Percentiles rank a stretch among this genome's conserved stretches.
Conservation (phyloP, 1,284 basidiomycete species). For the Austroboletus niveus region DNA sequence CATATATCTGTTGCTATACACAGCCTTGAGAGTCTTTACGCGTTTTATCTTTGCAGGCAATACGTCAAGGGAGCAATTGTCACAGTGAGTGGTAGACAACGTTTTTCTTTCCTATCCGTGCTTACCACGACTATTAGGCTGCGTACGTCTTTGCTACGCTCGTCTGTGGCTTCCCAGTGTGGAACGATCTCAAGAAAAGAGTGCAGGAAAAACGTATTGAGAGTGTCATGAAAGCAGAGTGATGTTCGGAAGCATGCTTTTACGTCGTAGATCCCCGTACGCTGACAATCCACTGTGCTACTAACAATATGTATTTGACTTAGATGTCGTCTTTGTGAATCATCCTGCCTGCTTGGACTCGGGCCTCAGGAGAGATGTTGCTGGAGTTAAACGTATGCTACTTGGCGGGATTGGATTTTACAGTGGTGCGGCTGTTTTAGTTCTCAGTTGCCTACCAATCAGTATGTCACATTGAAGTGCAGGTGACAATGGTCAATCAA, state of each 20-base stretch:
- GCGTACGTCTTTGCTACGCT: slow-evolving; percentile 52
- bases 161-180: slow-evolving; percentile 42
- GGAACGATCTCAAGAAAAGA: slow-evolving; percentile 48
- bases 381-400: no score
- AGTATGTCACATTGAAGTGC: no score
- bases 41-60: slow-evolving; percentile 49
- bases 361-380: no score
- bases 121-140: slow-evolving; percentile 34
- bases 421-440: no score
- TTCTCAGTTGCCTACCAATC: no score
- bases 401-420: no score
- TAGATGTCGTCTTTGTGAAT: no score
- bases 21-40: slow-evolving; percentile 52
- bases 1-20: slow-evolving; percentile 38
- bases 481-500: no score
- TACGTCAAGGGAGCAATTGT: slow-evolving; percentile 52
- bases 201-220: slow-evolving; percentile 68
- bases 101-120: not conserved
- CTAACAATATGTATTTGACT: no score
- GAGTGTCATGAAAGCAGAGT: slow-evolving; percentile 69
- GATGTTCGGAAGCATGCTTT: not conserved
- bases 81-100: slow-evolving; percentile 45
- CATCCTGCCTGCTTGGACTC: no score
- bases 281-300: no score
- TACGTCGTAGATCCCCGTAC: no score